Evolutionary conservation across 2,329 filamentous ascomycete species (phyloP).

Genomic region (Diaporthe amygdali): DNA sequence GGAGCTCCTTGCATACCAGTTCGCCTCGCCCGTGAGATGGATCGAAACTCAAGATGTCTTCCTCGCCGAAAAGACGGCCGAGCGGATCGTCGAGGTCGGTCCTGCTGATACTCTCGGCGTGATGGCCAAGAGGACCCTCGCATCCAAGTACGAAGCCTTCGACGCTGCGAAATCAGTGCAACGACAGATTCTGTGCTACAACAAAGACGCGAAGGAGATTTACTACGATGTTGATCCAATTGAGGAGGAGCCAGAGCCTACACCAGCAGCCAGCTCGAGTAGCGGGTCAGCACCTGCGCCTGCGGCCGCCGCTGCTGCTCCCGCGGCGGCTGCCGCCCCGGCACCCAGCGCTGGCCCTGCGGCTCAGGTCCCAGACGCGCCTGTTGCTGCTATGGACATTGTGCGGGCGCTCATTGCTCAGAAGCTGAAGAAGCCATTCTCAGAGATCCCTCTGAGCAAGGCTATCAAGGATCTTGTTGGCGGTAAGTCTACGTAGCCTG

Average conservation of each 20-base stretch:
- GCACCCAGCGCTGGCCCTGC: constrained; percentile 83
- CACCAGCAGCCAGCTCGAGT: constrained; percentile 52
- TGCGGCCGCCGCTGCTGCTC: constrained; percentile 59
- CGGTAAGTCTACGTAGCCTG: constrained; percentile 65
- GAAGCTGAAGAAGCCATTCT: constrained; percentile 93
- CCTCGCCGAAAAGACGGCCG: constrained; percentile 91
- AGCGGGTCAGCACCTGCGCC: constrained; percentile 58
- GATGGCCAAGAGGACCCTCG: constrained; percentile 95
- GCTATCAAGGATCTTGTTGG: constrained; percentile 98
- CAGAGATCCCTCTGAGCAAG: constrained; percentile 90
- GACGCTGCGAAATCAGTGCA: constrained; percentile 96
- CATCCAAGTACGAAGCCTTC: constrained; percentile 98
- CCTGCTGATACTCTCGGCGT: constrained; percentile 95
- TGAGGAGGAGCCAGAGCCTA: constrained; percentile 81
- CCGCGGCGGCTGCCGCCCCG: constrained; percentile 61
- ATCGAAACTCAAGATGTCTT: constrained; percentile 99
- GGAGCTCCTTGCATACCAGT: constrained; percentile 98
- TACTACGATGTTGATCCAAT: constrained; percentile 98
- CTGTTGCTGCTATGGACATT: constrained; percentile 88
- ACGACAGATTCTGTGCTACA: constrained; percentile 98
- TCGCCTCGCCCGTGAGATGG: constrained; percentile 98
- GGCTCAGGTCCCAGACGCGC: constrained; percentile 82
- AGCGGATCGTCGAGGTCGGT: constrained; percentile 97
- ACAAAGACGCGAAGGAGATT: constrained; percentile 98
- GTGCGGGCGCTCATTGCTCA: constrained; percentile 89